Base-by-base conservation (phyloP, 1,284 basidiomycete genomes). In the Ustilago cynodontis region DNA sequence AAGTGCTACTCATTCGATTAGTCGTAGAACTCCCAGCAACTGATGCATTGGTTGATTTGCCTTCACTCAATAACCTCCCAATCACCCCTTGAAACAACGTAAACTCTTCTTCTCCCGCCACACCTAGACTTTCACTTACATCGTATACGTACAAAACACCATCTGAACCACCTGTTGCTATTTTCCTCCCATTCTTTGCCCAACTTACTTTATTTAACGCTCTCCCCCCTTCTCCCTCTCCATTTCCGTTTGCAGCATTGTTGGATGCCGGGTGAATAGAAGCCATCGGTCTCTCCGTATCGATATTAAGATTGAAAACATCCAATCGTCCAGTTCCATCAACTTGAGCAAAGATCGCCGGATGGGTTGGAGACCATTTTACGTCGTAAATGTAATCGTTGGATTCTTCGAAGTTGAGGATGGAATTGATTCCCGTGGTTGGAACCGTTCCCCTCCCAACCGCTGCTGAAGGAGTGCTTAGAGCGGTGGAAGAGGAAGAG, bases 381-480 rank as follows among this genome's bases (percentile, higher is more conserved):
- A 95, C 95, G 87, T 98, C 96, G 87, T 97, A 98, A n/a, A 99
- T 94, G 85, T 98, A 98, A 86, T 99, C 96, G 85, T 94, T 94
- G 13, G 94, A 92, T 86, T 98, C 95, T 80, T 99, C 95, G 1
- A 95, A 93, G 28, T 35, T 66, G n/a, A 74, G 35, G 0, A 80
- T 53, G 2, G 78, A 13, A 1, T 10, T 10, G 10, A 54, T 26
- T 16, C 53, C 53, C 18, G 10, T 24, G n/a, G n/a, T n/a, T n/a
- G 5, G 31, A 33, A 33, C 11, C 11, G 31, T 33, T 5, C 6
- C 31, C 11, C 31, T 33, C 5, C 31, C 31, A 31, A 1, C 14
- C 14, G 18, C 16, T 18, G n/a, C n/a, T n/a, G n/a, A n/a, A n/a
- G n/a, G n/a, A n/a, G n/a, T n/a, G n/a, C n/a, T n/a, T n/a, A n/a